A percentile compares a stretch with the other conserved stretches of the same genome.
Conservation (phyloP, 345 rosid species). For the Turritis glabra region DNA sequence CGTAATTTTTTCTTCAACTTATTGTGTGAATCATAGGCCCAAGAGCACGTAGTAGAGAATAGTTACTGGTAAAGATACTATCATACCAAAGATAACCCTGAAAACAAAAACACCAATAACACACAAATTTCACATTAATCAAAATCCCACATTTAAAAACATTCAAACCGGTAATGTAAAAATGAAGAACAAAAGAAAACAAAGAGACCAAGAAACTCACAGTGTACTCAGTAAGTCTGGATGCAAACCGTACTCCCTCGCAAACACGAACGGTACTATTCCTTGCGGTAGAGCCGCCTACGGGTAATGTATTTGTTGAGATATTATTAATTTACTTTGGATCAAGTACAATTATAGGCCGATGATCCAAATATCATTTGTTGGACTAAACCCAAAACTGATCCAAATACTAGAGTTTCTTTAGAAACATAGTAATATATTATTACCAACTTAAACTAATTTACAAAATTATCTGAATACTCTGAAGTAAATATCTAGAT, state of each 20-base stretch:
- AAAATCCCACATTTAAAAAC: background rate
- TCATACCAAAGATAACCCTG: constrained; percentile 93
- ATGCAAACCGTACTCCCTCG: constrained; percentile 72
- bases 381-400: background rate
- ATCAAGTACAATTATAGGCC: background rate
- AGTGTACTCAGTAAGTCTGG: constrained; percentile 74
- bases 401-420: background rate
- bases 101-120: constrained; percentile 23
- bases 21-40: constrained; percentile 45
- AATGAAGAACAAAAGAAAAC: background rate
- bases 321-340: background rate
- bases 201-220: constrained; percentile 43
- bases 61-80: constrained; percentile 75
- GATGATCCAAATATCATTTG: background rate
- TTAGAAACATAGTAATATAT: too few species aligned
- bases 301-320: background rate
- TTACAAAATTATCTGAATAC: too few species aligned
- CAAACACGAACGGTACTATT: constrained; percentile 78
- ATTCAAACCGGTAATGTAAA: background rate
- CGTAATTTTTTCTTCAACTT: too few species aligned
- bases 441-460: too few species aligned
- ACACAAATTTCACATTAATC: background rate
- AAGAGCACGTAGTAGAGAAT: constrained; percentile 65
- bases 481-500: too few species aligned
- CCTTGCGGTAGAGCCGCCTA: constrained; percentile 91